phyloP scores from a whole-genome alignment of 805 yeast species.

The Wickerhamiella musiphila region DNA sequence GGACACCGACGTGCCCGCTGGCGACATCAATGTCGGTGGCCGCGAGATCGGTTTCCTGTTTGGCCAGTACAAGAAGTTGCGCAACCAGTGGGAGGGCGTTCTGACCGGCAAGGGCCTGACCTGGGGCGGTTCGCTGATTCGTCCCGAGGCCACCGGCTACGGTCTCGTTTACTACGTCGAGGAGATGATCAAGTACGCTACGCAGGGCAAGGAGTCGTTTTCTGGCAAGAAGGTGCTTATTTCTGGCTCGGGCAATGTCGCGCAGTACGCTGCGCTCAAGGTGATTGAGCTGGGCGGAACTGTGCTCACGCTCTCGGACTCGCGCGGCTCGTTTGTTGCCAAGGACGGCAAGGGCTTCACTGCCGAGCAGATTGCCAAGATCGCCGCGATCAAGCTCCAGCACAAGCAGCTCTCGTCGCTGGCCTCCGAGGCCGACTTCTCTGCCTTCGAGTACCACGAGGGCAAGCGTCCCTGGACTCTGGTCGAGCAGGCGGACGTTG shows the following conservation, averaged over 20 bases:
- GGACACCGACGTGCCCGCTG: constrained; percentile 97
- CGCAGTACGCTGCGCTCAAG: constrained; percentile 96
- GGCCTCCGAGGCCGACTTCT: constrained; percentile 14
- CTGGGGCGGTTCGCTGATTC: constrained; percentile 98
- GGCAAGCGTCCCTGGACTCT: constrained; percentile 96
- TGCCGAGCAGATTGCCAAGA: constrained; percentile 55
- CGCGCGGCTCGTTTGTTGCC: constrained; percentile 69
- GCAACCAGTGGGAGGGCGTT: constrained; percentile 91
- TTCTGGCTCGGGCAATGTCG: constrained; percentile 98
- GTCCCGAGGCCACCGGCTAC: constrained; percentile 99
- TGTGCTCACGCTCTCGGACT: constrained; percentile 87
- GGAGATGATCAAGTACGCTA: constrained; percentile 90
- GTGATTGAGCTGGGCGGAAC: constrained; percentile 92
- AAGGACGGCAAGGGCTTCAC: constrained; percentile 62
- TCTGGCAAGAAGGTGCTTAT: constrained; percentile 88
- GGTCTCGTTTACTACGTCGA: constrained; percentile 94
- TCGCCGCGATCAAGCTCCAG: constrained; percentile 70
- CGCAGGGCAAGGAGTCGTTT: constrained; percentile 77
- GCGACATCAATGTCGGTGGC: constrained; percentile 98
- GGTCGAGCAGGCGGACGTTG: constrained; percentile 84
- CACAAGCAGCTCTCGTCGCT: constrained; percentile 31
- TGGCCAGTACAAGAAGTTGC: constrained; percentile 88
- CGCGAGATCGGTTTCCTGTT: constrained; percentile 87
- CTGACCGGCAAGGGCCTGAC: constrained; percentile 93
- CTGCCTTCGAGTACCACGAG: constrained; percentile 53